Percentiles rank a stretch among this genome's conserved stretches.
Evolutionary conservation across 331 rosid genomes (phyloP).

Genomic region (Pyracantha coccinea): DNA sequence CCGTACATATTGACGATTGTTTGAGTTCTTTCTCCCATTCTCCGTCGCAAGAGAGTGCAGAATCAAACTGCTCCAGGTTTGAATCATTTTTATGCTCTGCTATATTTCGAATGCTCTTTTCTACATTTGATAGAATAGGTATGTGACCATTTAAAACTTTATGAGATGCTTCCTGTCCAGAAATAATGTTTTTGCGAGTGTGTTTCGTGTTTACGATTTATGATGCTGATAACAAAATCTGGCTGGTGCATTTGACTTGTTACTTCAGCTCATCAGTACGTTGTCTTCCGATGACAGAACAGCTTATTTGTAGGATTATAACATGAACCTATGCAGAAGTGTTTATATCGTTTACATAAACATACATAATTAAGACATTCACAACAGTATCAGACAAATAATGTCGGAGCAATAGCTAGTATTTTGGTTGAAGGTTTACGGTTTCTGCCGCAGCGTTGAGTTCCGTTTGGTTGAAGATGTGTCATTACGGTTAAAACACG

Average conservation of each 20-base stretch:
- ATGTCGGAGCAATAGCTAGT: background rate
- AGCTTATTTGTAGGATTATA: background rate
- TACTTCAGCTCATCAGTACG: background rate
- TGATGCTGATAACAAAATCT: background rate
- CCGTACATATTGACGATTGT: constrained; percentile 4
- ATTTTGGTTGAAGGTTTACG: background rate
- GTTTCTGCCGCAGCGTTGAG: background rate
- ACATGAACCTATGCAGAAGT: background rate
- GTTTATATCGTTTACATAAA: background rate
- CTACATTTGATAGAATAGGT: background rate
- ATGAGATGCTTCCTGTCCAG: background rate
- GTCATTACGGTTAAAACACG: too few relatives aligned
- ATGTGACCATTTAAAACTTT: background rate
- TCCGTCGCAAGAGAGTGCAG: background rate
- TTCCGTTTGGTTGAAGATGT: background rate
- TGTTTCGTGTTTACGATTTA: background rate
- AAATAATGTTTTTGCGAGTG: background rate
- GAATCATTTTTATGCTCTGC: background rate
- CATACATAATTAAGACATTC: background rate
- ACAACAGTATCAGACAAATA: background rate
- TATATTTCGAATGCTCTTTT: background rate
- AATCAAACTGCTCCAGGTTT: background rate
- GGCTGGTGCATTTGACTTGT: background rate
- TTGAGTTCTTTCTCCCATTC: background rate
- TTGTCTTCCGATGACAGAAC: background rate